phyloP scores from a whole-genome alignment of 768 basidiomycete species.

The Mrakia hoshinonis region DNA sequence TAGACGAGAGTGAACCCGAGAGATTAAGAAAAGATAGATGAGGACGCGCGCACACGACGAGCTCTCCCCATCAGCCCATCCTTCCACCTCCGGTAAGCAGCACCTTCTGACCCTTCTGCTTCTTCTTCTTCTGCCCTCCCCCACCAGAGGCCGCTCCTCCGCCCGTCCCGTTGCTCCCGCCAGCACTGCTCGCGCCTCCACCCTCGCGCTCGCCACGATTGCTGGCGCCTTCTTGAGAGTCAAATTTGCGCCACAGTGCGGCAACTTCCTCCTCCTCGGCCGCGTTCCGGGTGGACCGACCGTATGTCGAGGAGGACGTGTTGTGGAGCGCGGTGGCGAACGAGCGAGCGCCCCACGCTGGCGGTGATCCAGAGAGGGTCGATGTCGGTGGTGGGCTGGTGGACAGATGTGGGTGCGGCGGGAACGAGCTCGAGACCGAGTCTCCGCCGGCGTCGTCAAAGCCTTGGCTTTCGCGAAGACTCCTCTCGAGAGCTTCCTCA shows the following conservation, averaged over 20 bases:
- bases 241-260: conserved; percentile 24
- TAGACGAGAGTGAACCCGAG: too few relatives aligned
- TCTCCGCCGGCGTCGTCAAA: background rate
- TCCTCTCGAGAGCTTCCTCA: conserved; percentile 27
- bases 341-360: conserved; percentile 25
- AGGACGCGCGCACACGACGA: too few relatives aligned
- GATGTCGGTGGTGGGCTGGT: background rate
- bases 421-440: background rate
- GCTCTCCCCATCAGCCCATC: background rate
- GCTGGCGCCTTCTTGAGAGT: conserved; percentile 13
- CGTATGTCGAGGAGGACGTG: background rate
- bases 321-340: conserved; percentile 20
- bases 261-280: conserved; percentile 25
- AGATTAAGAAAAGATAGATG: too few relatives aligned
- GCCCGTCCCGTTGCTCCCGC: background rate
- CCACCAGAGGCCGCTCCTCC: background rate
- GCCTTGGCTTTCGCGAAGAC: conserved; percentile 17
- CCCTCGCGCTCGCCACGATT: conserved; percentile 1
- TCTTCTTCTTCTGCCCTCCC: conserved; percentile 19
- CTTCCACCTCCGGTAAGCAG: conserved; percentile 26
- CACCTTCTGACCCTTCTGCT: conserved; percentile 28
- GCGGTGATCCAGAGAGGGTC: background rate
- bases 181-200: conserved; percentile 7
- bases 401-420: background rate
- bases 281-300: background rate